These are phyloP conservation scores for Eucalyptus rudis DNA, from an alignment of 345 rosid species.

Conservation along the genomic window DNA sequence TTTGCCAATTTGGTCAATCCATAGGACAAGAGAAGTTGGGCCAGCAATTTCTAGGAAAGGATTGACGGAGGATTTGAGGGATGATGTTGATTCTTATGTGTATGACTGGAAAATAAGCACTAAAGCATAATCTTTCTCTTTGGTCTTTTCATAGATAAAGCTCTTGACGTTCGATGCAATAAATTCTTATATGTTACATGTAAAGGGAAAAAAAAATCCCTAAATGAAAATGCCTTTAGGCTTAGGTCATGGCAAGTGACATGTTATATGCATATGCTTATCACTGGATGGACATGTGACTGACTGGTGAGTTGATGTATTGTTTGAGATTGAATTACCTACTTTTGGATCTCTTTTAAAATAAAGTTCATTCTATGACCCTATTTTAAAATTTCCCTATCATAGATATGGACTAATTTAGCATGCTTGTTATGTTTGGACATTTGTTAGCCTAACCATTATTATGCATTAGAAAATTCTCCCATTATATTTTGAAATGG, in stretches of 20 bases:
- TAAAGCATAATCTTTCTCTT: not conserved
- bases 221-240: not conserved
- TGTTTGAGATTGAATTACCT: not conserved
- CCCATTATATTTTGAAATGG: not conserved
- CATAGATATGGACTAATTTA: not conserved
- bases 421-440: not conserved
- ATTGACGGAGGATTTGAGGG: not conserved
- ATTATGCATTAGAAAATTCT: not conserved
- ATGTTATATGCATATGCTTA: not conserved
- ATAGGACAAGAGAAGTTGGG: not conserved
- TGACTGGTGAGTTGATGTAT: not conserved
- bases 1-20: not conserved
- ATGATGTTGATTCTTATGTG: not conserved
- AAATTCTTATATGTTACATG: not conserved
- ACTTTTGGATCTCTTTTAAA: not conserved
- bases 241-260: not conserved
- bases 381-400: not conserved
- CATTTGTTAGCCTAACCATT: not conserved
- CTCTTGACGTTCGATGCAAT: accelerated
- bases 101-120: not conserved
- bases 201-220: not conserved
- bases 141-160: not conserved
- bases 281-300: not conserved
- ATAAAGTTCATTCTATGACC: not conserved
- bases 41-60: not conserved